Evolutionary conservation across 2,329 filamentous ascomycete genomes (phyloP).

Genomic region (Neurospora sp.): DNA sequence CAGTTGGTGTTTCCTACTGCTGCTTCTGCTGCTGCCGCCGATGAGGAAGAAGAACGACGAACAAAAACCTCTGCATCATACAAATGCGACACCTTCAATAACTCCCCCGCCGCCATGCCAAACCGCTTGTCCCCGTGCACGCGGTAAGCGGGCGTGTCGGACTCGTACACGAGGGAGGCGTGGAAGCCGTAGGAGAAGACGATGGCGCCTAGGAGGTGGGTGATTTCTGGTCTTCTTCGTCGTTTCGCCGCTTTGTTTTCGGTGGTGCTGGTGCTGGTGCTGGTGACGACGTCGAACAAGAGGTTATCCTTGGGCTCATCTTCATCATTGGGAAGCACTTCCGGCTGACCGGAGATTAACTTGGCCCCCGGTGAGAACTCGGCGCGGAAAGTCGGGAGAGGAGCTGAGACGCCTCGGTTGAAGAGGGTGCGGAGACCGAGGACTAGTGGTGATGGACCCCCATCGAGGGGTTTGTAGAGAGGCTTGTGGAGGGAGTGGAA

Average conservation of each 20-base stretch:
- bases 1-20: too few species aligned
- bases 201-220: conserved; percentile 60
- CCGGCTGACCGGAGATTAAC: conserved; percentile 27
- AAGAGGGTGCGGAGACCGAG: conserved; percentile 50
- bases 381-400: conserved; percentile 54
- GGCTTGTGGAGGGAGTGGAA: conserved; percentile 55
- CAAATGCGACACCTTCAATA: conserved; percentile 47
- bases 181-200: conserved; percentile 89
- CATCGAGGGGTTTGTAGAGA: conserved; percentile 28
- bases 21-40: background rate
- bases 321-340: background rate
- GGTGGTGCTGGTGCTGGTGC: conserved; percentile 25
- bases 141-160: conserved; percentile 74
- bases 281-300: background rate
- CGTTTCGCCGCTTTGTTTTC: conserved; percentile 20
- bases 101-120: conserved; percentile 69
- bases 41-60: background rate
- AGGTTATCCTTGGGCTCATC: background rate
- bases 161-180: conserved; percentile 80
- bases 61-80: conserved; percentile 31
- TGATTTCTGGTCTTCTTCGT: conserved; percentile 16
- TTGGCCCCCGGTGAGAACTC: conserved; percentile 49
- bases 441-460: conserved; percentile 32
- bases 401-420: conserved; percentile 35
- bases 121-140: conserved; percentile 70